Conservation (phyloP, 2,329 filamentous ascomycete species). For the Geosmithia flava region DNA sequence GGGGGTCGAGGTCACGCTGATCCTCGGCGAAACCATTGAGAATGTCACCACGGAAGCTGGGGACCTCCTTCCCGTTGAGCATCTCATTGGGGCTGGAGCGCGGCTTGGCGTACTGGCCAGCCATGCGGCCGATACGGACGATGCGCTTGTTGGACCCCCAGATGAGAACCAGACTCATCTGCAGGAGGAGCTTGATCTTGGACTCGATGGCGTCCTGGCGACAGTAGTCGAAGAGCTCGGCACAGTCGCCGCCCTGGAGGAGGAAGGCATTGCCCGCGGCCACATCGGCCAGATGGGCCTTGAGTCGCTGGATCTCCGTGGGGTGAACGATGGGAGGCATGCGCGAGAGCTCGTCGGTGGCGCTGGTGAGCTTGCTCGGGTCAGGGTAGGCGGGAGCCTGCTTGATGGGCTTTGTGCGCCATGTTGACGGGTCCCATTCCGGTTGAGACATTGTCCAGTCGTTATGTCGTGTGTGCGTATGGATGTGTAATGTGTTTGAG, state of each 20-base stretch:
- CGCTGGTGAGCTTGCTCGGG: constrained; percentile 40
- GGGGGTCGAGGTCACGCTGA: constrained; percentile 71
- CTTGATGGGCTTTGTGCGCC: constrained; percentile 68
- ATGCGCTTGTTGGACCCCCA: constrained; percentile 76
- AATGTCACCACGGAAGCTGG: constrained; percentile 90
- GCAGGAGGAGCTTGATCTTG: constrained; percentile 91
- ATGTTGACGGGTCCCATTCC: constrained; percentile 51
- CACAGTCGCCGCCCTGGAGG: constrained; percentile 92
- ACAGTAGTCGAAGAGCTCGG: constrained; percentile 96
- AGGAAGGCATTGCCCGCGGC: constrained; percentile 86
- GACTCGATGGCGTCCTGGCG: constrained; percentile 79
- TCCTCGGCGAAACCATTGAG: constrained; percentile 74
- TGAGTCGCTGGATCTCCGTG: constrained; percentile 68
- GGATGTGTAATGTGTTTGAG: background rate
- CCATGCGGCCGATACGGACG: constrained; percentile 89
- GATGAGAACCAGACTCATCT: constrained; percentile 94
- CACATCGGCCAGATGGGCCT: constrained; percentile 69
- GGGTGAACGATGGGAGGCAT: constrained; percentile 73
- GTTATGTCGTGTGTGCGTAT: background rate
- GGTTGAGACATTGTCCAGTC: background rate
- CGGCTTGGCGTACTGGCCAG: constrained; percentile 95
- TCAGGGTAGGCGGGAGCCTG: constrained; percentile 63
- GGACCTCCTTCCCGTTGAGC: constrained; percentile 66
- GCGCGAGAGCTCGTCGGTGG: constrained; percentile 50
- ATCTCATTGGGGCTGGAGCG: constrained; percentile 79